Base-by-base conservation (phyloP, 2,329 filamentous ascomycete species). In the Cladosporium austrohemisphaericum region DNA sequence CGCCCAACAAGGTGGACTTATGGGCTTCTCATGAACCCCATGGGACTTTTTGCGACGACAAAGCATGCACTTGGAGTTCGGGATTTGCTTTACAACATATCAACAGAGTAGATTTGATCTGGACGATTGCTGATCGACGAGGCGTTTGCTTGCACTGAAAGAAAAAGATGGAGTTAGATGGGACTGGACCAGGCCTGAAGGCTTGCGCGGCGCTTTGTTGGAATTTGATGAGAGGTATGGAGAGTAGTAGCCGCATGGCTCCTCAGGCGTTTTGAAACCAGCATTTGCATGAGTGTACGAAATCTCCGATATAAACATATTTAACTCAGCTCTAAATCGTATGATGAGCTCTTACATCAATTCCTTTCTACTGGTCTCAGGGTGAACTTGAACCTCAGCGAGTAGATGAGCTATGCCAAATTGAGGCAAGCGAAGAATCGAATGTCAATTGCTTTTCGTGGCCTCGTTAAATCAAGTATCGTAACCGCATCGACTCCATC, bases 1-100 rank as follows among this genome's bases (percentile, higher is more conserved):
- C 62, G 79, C 82, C 7, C 78, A 83, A 48, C 77, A 77, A 28
- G 84, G 83, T 1, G 84, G 81, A 1, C 76, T 82, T 19, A 51
- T 61, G 32, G 62, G 59, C 16, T 50, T 65, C 40, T 56, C 55
- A 31, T 66, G 53, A 60, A 14, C 29, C 18, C 33, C 16, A 18
- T 5, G 16, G 16, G 25, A 14, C 14, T 14, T 20, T 23, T n/a
- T 9, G 35, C 35, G n/a, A 25, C 5, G 29, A 41, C 23, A 41
- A 29, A 28, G 38, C 38, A 41, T 41, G 35, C 29, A 44, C 4
- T 33, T 11, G 41, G 41, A 44, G 41, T 44, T 35, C 35, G 28
- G 36, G 20, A 9, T 23, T 19, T 28, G 23, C 14, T 44, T 44
- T 31, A n/a, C n/a, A n/a, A 31, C 28, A 13, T 31, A 4, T n/a